Evolutionary conservation across 768 basidiomycete genomes (phyloP), one percentile per base, ranked within the genome.

Genomic region (Harrya chromipes): DNA sequence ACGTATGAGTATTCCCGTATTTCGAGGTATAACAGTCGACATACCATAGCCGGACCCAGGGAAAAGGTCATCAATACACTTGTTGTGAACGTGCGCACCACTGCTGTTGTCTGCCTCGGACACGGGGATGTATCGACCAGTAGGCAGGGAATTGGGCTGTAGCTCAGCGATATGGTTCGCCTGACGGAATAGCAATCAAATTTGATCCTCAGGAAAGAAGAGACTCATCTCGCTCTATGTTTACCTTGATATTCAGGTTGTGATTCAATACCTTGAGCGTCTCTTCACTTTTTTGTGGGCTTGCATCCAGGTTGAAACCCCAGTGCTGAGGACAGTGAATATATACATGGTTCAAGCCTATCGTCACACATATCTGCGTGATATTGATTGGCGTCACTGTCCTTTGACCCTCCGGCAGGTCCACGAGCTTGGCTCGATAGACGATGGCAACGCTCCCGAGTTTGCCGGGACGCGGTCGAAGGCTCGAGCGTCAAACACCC

Each of bases 221-320:
- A 20, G 29, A 14, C 16, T n/a, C n/a, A 14, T 37, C 23, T 16
- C 31, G 14, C 46, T n/a, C n/a, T 2, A 3, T 17, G 49, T 49
- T n/a, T 38, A 70, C 74, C 62, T 71, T 71, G 54, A 78, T 70
- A 16, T 60, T 64, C 11, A 78, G 53, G 41, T 62, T 58, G 56
- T 78, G 85, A 34, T 78, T 71, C 58, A 79, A 75, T 35, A 89
- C 75, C 23, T 72, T 72, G 26, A 79, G 66, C 14, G 70, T 62
- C 29, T 77, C 74, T 3, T 66, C 58, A 6, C 69, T 73, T 7
- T 68, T 61, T 33, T 71, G 61, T 36, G 84, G 69, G 57, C 85
- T 87, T 1, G 84, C 86, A 29, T 87, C 83, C 11, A 89, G 77
- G 60, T 90, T 89, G 72, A 88, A 89, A 24, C 87, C 87, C 85